Percentiles rank a stretch among this genome's conserved stretches.
These are phyloP conservation scores for Fusarium poae DNA, from an alignment of 2,329 filamentous ascomycete species.

Conservation along the genomic window DNA sequence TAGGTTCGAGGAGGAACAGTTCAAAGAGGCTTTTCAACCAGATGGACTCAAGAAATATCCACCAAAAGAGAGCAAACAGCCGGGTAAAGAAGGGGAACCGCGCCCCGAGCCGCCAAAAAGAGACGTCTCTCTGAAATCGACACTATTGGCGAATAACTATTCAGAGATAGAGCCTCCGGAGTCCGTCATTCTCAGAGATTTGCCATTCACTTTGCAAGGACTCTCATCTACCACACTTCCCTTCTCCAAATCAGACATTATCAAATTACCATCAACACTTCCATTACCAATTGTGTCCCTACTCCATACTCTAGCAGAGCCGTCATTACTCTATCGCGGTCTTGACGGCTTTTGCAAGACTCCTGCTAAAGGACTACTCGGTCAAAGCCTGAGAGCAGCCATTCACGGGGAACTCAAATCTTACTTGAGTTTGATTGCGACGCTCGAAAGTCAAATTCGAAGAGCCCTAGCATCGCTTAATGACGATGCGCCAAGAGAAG, in stretches of 20 bases:
- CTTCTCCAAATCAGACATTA: constrained; percentile 75
- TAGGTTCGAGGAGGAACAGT: constrained; percentile 62
- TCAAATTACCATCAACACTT: constrained; percentile 83
- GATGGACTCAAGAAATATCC: constrained; percentile 63
- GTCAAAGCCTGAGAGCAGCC: constrained; percentile 90
- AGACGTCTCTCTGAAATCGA: constrained; percentile 69
- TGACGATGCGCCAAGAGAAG: constrained; percentile 73
- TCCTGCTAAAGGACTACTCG: constrained; percentile 84
- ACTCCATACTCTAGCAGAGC: constrained; percentile 90
- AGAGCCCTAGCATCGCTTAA: constrained; percentile 82
- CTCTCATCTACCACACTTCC: constrained; percentile 87
- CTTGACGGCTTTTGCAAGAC: constrained; percentile 86
- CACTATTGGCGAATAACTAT: constrained; percentile 69
- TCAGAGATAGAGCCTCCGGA: constrained; percentile 72
- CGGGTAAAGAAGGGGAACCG: constrained; percentile 54
- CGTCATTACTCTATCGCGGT: constrained; percentile 88
- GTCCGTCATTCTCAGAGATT: constrained; percentile 77
- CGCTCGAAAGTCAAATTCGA: constrained; percentile 91
- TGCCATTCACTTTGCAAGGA: constrained; percentile 94
- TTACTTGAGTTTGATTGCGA: constrained; percentile 91
- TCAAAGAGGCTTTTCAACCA: constrained; percentile 67
- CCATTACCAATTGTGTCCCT: constrained; percentile 88
- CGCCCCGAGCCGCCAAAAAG: constrained; percentile 55
- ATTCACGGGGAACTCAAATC: constrained; percentile 87
- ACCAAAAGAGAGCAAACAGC: constrained; percentile 56